Evolutionary conservation across 164 flowering plant genomes (phyloP), one percentile per base, ranked within the genome.

Genomic region (Platanus orientalis): DNA sequence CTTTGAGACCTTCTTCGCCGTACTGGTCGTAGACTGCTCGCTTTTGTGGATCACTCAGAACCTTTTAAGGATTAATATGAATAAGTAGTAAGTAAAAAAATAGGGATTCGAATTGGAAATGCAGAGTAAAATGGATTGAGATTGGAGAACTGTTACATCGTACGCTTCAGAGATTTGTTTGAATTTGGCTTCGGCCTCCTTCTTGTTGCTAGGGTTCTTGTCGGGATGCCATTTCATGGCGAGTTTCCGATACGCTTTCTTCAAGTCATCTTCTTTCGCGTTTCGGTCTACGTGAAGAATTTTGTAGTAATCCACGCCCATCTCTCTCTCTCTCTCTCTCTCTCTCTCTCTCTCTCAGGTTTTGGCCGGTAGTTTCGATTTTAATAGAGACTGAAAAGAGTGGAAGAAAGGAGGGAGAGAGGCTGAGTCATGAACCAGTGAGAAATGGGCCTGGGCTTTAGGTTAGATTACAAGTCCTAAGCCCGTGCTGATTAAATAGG

Each of bases 161-260:
- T 92, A 92, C 20, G 98, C 98, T 79, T 92, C 96, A 36, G 96
- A 92, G 80, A 92, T 86, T 72, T 82, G 81, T 66, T 92, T 92
- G 87, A 92, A 90, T 71, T 85, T 90, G 65, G 96, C 96, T 54
- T 92, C 98, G 60, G 96, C 95, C 2, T 87, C 94, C 58, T 85
- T 87, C 73, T 92, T 91, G 81, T 74, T 84, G 71, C 73, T 81
- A 69, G 97, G 97, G 87, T 88, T 91, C 52, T 91, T 91, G 57
- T 91, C 93, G 4, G 97, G 96, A 55, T 91, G 96, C 96, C 97
- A 91, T 62, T 89, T 91, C 97, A 91, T 92, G 58, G 96, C 96
- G 26, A 92, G 89, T 57, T 86, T 92, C 2, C 96, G 82, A 68
- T 92, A 92, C 0, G 96, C 88, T 76, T 92, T 90, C 80, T 92